These are phyloP conservation scores for Mycena latifolia DNA, from an alignment of 768 basidiomycete species.

Conservation along the genomic window DNA sequence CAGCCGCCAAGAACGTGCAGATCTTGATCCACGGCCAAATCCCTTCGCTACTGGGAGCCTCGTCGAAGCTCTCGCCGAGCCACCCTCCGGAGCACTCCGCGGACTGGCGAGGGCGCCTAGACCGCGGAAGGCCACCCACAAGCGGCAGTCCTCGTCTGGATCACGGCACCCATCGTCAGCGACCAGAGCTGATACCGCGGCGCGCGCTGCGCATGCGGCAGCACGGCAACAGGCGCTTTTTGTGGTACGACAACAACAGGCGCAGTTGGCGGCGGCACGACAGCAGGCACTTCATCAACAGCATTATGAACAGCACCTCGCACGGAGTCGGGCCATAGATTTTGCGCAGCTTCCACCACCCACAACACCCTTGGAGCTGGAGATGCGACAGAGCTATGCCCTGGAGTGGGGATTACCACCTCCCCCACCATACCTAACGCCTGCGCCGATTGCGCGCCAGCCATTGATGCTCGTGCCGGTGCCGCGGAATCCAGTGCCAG, in stretches of 20 bases:
- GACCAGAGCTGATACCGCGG: conserved; percentile 5
- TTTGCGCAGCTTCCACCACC: no score
- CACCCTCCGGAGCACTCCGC: neutral
- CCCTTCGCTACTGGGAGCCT: conserved; percentile 17
- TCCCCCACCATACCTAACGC: no score
- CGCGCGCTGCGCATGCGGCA: conserved; percentile 3
- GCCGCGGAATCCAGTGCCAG: no score
- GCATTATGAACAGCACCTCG: no score
- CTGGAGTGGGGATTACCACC: no score
- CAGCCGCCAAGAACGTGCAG: neutral
- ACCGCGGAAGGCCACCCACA: conserved; percentile 9
- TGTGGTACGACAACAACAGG: neutral
- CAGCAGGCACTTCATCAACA: no score
- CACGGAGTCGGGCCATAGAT: no score
- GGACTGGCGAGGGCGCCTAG: conserved; percentile 1
- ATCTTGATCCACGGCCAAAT: neutral
- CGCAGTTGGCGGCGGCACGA: neutral
- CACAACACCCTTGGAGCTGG: no score
- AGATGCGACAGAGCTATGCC: no score
- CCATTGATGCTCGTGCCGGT: no score
- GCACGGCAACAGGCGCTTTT: conserved; percentile 11
- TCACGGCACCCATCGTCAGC: conserved; percentile 3
- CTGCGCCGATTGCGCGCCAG: no score
- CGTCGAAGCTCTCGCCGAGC: conserved; percentile 17
- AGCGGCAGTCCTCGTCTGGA: neutral